Base-by-base conservation (phyloP, 805 yeast species). In the Spencermartinsiella europaea region DNA sequence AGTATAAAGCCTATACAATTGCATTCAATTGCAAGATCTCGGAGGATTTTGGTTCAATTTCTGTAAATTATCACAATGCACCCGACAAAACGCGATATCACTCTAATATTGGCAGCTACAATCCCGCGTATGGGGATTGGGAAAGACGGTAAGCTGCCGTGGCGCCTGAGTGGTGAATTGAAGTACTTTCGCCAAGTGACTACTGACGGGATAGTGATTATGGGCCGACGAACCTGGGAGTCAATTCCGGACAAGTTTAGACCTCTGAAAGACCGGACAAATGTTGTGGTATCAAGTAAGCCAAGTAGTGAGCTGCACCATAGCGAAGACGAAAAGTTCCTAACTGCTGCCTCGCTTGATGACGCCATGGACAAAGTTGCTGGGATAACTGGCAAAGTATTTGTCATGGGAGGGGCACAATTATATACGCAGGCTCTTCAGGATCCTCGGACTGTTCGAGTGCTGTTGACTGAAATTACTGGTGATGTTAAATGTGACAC, bases 201-300 rank as follows among this genome's bases (percentile, higher is more conserved):
- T 0, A 66, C 80, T 2, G 46, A 52, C 2, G 62, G 61, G 2
- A 51, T 61, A 21, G 98, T 93, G 12, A 74, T 93, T 2, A 93
- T 93, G 99, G 99, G 99, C 12, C 75, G 97, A 49, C 85, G 81
- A 60, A 91, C 98, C 1, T 93, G 97, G 95, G 93, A 89, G 27
- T 85, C 95, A 5, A 90, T 93, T 27, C 98, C 99, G 0, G 51
- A 66, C 1, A 81, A 75, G 61, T 93, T 88, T 67, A 72, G 95
- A 51, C 99, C 99, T 0, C 71, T 93, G 38, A 81, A 83, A 2
- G 78, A 72, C 41, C 74, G 99, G 47, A 47, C 79, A 21, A 93
- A 93, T 63, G 79, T 89, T 12, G 79, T 93, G 0, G 67, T 93
- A 8, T 16, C 34, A 1, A 19, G 38, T 4, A 50, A 46, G 42